Base-by-base conservation (phyloP, 331 rosid species). In the Quercus phellos region DNA sequence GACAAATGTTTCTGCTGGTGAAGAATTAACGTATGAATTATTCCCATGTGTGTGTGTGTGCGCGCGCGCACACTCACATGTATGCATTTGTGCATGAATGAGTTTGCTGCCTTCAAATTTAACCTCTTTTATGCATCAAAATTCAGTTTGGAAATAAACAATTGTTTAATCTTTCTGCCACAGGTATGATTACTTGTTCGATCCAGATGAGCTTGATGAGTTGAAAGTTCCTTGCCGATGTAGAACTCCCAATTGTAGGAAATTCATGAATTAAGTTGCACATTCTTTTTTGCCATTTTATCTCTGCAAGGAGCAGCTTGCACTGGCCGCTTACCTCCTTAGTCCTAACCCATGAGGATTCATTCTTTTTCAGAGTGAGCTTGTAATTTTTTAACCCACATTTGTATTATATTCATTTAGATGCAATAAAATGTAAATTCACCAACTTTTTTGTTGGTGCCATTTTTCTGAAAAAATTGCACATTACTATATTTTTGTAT, bases 121-220 rank as follows among this genome's bases (percentile, higher is more conserved):
- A 34, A 51, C 16, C 19, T 51, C 51, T 42, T 58, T 27, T 27
- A 3, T 6, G 77, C 71, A 7, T 80, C 32, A 21, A 59, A 14
- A 9, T 46, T 76, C 67, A 61, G 56, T 69, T 78, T 64, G 51
- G 55, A 56, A 58, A 29, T 55, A 13, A 26, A 42, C 12, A 24
- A 8, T 54, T 81, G 64, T 59, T 14, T 66, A 17, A 55, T 26
- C 24, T 66, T 77, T 78, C 72, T 77, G 80, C 78, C 59, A 85
- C 94, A 95, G 99, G 82, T 95, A 92, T 22, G 98, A 95, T 85
- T 95, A 95, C 89, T 84, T 88, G 87, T 95, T 95, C 66, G 99
- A 95, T 87, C 95, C 94, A 16, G 96, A 91, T 27, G 99, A 95
- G 78, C 89, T 22, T 24, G 99, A 92, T 12, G 97, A 93, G 18